Conservation (phyloP, 73 alveolate species). For the Paraurostyla sp. region DNA sequence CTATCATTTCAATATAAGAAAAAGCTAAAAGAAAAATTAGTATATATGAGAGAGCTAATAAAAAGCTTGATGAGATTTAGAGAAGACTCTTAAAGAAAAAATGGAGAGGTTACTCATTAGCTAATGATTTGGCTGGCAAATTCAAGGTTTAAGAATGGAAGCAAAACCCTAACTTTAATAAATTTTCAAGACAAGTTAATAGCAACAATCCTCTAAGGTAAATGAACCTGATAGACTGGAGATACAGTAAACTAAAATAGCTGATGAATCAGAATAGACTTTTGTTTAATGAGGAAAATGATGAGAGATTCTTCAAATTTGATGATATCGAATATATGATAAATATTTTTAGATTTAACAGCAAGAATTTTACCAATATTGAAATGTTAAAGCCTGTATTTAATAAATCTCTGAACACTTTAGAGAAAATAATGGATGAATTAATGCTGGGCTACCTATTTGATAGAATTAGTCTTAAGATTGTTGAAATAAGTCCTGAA, state of each 20-base stretch:
- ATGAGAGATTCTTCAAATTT: background rate
- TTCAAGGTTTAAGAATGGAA: background rate
- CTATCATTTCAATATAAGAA: background rate
- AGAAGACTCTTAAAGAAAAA: background rate
- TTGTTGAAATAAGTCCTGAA: conserved; percentile 1
- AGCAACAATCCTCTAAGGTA: background rate
- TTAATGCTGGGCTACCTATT: conserved; percentile 1
- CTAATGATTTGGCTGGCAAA: conserved; percentile 20
- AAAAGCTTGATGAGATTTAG: background rate
- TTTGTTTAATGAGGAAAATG: background rate
- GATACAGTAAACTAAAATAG: background rate
- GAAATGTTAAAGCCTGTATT: conserved; percentile 38
- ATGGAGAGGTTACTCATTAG: background rate
- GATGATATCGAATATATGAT: conserved; percentile 55
- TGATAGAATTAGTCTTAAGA: conserved; percentile 34
- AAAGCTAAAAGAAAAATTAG: background rate
- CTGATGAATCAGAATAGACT: background rate
- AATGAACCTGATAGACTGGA: conserved; percentile 41
- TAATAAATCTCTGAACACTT: conserved; percentile 35
- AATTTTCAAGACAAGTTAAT: background rate
- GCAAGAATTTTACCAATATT: background rate
- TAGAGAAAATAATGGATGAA: conserved; percentile 24
- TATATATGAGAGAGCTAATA: conserved; percentile 9
- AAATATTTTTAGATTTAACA: background rate
- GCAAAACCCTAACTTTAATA: background rate